Conservation (phyloP, 495 filamentous ascomycete genomes). For the Daldinia concentrica region DNA sequence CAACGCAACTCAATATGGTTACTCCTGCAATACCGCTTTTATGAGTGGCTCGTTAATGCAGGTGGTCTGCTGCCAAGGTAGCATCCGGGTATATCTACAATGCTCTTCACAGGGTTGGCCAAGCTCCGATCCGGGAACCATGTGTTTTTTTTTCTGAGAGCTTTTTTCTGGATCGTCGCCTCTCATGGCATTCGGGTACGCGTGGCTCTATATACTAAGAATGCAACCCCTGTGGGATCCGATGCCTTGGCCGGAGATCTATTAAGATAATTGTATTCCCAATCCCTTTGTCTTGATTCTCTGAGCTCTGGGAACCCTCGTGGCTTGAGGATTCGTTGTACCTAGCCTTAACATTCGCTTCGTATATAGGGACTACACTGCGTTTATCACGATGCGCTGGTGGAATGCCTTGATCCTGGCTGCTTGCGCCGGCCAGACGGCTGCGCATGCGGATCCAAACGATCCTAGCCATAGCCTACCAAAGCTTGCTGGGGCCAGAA, state of each 20-base stretch:
- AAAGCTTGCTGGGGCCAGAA: slow-evolving; percentile 48
- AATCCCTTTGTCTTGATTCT: not conserved
- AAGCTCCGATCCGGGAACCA: slow-evolving; percentile 34
- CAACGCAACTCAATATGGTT: slow-evolving; percentile 18
- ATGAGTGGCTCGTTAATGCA: slow-evolving; percentile 28
- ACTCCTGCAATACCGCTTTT: slow-evolving; percentile 19
- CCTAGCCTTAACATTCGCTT: slow-evolving; percentile 31
- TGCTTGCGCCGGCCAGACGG: slow-evolving; percentile 38
- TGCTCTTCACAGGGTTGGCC: slow-evolving; percentile 30
- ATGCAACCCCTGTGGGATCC: slow-evolving; percentile 3
- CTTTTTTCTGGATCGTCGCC: slow-evolving; percentile 14
- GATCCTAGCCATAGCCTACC: slow-evolving; percentile 38
- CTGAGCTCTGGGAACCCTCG: not conserved
- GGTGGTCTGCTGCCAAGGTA: slow-evolving; percentile 40
- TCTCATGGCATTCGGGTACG: slow-evolving; percentile 14
- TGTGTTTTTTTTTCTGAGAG: slow-evolving; percentile 19
- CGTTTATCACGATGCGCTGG: slow-evolving; percentile 40
- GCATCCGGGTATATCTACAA: slow-evolving; percentile 49
- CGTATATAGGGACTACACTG: slow-evolving; percentile 14
- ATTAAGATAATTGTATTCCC: slow-evolving; percentile 4
- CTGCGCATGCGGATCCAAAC: slow-evolving; percentile 44
- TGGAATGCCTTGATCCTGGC: slow-evolving; percentile 44
- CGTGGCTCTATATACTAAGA: slow-evolving; percentile 35
- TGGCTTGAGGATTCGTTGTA: slow-evolving; percentile 14
- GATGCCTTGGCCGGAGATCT: slow-evolving; percentile 23